Conservation (phyloP, 495 filamentous ascomycete genomes). For the Apodospora peruviana region DNA sequence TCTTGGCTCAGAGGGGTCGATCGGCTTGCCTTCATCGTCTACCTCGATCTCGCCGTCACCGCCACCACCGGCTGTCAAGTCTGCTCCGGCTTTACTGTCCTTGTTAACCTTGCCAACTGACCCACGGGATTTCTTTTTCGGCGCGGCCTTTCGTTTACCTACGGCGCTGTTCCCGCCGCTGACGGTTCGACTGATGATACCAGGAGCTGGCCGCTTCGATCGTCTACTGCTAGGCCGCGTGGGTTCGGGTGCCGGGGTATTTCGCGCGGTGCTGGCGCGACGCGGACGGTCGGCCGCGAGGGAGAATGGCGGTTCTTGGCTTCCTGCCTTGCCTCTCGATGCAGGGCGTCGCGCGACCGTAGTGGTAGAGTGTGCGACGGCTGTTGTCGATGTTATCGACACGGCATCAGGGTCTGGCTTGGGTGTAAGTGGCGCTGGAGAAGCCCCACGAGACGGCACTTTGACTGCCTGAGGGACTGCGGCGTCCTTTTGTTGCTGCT, state of each 20-base stretch:
- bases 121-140: conserved; percentile 50
- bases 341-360: conserved; percentile 31
- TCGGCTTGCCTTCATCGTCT: conserved; percentile 64
- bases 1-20: conserved; percentile 79
- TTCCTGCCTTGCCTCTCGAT: conserved; percentile 44
- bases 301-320: conserved; percentile 42
- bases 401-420: conserved; percentile 25
- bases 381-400: conserved; percentile 10
- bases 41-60: conserved; percentile 42
- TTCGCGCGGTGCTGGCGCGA: conserved; percentile 51
- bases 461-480: conserved; percentile 21
- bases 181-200: conserved; percentile 60
- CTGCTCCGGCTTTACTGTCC: conserved; percentile 25
- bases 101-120: conserved; percentile 18
- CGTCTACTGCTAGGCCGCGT: conserved; percentile 40
- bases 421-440: conserved; percentile 21
- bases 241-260: conserved; percentile 47
- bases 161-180: conserved; percentile 69
- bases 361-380: conserved; percentile 14
- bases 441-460: conserved; percentile 25
- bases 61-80: conserved; percentile 20
- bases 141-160: conserved; percentile 74
- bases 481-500: conserved; percentile 13
- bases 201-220: conserved; percentile 69
- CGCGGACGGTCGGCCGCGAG: conserved; percentile 47